phyloP scores from a whole-genome alignment of 2,329 filamentous ascomycete genomes.

The Neofusicoccum parvum region DNA sequence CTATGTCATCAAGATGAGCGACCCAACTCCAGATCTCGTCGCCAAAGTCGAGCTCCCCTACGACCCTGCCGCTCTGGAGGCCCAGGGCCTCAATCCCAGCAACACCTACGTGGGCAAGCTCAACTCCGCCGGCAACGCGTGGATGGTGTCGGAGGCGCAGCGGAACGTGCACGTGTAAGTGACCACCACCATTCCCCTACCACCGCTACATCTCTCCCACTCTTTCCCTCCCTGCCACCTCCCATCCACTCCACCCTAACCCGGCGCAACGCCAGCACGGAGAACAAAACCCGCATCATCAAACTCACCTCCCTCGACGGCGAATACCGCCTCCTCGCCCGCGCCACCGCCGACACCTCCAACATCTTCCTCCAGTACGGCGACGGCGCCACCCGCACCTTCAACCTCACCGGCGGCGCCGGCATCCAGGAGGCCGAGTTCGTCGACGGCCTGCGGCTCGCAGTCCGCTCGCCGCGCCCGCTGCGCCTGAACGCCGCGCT shows the following conservation, averaged over 20 bases:
- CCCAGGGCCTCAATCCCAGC: conserved; percentile 26
- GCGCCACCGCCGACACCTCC: background rate
- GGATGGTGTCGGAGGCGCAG: conserved; percentile 32
- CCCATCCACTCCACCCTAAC: too few relatives aligned
- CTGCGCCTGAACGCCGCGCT: too few relatives aligned
- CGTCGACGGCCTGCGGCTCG: too few relatives aligned
- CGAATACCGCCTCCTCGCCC: too few relatives aligned
- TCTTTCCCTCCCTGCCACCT: background rate
- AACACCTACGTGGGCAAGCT: conserved; percentile 26
- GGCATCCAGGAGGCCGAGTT: too few relatives aligned
- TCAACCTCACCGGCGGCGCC: conserved; percentile 31
- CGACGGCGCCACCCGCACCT: conserved; percentile 33
- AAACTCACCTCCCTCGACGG: conserved; percentile 29
- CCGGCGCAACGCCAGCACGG: conserved; percentile 21
- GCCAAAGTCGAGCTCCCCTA: conserved; percentile 39
- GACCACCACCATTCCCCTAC: background rate
- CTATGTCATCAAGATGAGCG: conserved; percentile 55
- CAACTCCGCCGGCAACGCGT: conserved; percentile 30
- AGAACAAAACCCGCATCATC: conserved; percentile 36
- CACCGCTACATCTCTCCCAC: background rate
- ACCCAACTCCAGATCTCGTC: conserved; percentile 37
- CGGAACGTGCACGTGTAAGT: conserved; percentile 32
- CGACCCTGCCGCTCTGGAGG: conserved; percentile 25
- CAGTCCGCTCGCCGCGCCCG: too few relatives aligned
- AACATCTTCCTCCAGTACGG: conserved; percentile 41